A percentile compares a stretch with the other conserved stretches of the same genome.
Conservation (phyloP, 805 yeast genomes). For the Saturnispora hagleri region DNA sequence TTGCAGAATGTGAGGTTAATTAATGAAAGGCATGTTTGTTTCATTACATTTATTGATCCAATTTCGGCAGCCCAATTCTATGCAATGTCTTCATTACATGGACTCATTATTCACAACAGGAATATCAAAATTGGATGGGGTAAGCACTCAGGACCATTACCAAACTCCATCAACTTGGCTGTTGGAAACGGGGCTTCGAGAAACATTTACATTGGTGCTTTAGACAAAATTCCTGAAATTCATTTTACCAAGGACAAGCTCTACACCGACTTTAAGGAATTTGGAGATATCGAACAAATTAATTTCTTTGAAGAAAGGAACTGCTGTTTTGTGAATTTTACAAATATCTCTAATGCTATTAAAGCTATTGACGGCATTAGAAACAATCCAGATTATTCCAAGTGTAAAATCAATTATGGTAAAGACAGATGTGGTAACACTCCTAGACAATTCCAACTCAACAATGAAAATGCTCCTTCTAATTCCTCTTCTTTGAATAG, state of each 20-base stretch:
- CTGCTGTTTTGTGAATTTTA: constrained; percentile 88
- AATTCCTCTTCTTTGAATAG: neutral
- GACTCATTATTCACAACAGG: constrained; percentile 75
- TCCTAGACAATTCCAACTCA: constrained; percentile 56
- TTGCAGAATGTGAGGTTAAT: constrained; percentile 75
- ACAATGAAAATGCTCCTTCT: neutral
- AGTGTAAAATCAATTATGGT: constrained; percentile 81
- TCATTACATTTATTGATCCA: constrained; percentile 92
- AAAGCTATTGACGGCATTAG: constrained; percentile 88
- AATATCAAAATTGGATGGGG: constrained; percentile 97
- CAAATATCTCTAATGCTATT: constrained; percentile 84
- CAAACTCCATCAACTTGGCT: constrained; percentile 79
- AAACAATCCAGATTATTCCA: constrained; percentile 57
- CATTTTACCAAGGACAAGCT: constrained; percentile 37
- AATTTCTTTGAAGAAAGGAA: constrained; percentile 75
- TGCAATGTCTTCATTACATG: constrained; percentile 88
- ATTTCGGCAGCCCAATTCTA: constrained; percentile 96
- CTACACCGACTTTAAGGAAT: constrained; percentile 64
- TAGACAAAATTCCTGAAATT: constrained; percentile 26
- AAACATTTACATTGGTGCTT: constrained; percentile 76
- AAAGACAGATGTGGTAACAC: constrained; percentile 93
- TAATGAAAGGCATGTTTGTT: constrained; percentile 83
- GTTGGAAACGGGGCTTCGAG: constrained; percentile 92
- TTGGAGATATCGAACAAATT: constrained; percentile 93
- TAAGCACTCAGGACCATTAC: constrained; percentile 86